These are phyloP conservation scores for Phialocephala subalpina DNA, from an alignment of 2,329 filamentous ascomycete genomes.

Conservation along the genomic window DNA sequence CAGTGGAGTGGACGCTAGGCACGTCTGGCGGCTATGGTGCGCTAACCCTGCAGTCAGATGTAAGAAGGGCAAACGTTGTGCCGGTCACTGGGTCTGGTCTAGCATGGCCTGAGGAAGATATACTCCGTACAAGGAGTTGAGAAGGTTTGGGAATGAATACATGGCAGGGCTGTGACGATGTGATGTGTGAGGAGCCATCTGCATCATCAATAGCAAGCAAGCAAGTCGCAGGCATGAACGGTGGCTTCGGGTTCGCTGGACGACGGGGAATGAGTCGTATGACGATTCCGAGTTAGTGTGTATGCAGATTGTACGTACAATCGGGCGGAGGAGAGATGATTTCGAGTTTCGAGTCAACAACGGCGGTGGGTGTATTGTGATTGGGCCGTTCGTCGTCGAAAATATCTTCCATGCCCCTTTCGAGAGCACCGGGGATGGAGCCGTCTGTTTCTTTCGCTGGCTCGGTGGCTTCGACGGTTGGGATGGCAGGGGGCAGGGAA, in stretches of 20 bases:
- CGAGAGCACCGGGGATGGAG: not conserved
- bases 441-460: not conserved
- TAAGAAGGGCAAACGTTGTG: conserved; percentile 3
- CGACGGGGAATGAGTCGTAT: not conserved
- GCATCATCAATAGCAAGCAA: no score
- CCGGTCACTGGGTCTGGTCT: not conserved
- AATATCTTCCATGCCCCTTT: not conserved
- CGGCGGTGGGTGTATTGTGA: not conserved
- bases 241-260: not conserved
- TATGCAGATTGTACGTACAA: conserved; percentile 8
- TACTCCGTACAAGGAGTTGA: no score
- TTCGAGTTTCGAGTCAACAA: not conserved
- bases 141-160: not conserved
- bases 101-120: not conserved
- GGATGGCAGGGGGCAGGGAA: not conserved
- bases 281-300: conserved; percentile 1
- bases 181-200: not conserved
- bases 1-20: not conserved
- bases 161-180: not conserved
- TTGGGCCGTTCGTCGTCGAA: not conserved
- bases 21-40: conserved; percentile 7
- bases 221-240: no score
- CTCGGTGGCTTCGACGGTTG: not conserved
- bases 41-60: conserved; percentile 2
- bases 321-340: not conserved